A percentile compares a stretch with the other conserved stretches of the same genome.
These are phyloP conservation scores for Yamadazyma triangularis DNA, from an alignment of 1,139 yeast genomes.

Conservation along the genomic window DNA sequence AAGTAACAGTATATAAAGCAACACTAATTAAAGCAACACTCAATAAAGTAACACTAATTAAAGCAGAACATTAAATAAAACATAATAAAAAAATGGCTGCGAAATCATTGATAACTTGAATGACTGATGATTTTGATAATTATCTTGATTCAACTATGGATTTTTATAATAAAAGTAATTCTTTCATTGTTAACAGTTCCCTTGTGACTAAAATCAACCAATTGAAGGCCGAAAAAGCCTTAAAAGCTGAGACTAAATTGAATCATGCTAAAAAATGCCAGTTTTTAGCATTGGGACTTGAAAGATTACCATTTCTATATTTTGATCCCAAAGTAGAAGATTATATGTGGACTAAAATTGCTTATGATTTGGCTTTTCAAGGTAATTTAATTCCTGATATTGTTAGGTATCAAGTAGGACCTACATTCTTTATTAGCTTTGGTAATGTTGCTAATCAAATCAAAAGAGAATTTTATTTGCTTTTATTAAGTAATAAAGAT, in stretches of 20 bases:
- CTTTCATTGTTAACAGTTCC: no score
- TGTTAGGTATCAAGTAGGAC: conserved; percentile 12
- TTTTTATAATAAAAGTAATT: no score
- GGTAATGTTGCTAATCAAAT: conserved; percentile 13
- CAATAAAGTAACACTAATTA: no score
- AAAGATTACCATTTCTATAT: conserved; percentile 13
- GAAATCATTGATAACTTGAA: no score
- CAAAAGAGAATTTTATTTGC: conserved; percentile 10
- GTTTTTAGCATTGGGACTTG: conserved; percentile 7
- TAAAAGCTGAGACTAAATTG: no score
- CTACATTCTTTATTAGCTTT: conserved; percentile 11
- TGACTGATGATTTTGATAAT: no score
- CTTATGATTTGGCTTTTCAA: conserved; percentile 12
- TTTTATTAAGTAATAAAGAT: conserved; percentile 1
- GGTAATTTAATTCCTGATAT: conserved; percentile 14
- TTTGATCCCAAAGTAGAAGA: conserved; percentile 10
- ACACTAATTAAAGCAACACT: no score
- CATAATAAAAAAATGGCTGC: no score
- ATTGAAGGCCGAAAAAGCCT: not conserved
- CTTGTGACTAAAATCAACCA: no score
- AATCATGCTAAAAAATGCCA: not conserved
- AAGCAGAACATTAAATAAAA: no score
- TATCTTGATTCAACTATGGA: no score
- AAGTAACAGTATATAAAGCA: no score
- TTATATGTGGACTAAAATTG: conserved; percentile 13